Conservation (phyloP, 179 eudicot species). For the Monotropa hypopitys region DNA sequence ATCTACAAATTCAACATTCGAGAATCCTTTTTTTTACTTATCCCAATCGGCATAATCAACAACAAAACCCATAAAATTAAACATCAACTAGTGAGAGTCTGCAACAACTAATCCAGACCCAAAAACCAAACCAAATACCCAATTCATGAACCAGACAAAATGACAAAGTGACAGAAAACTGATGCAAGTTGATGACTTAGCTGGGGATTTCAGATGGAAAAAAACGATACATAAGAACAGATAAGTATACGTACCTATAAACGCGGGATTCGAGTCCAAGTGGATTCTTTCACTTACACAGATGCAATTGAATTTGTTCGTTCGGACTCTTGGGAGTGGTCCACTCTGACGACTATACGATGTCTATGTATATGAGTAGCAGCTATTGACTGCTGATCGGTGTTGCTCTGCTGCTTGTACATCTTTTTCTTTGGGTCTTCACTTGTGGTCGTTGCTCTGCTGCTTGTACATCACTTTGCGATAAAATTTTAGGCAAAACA, state of each 20-base stretch:
- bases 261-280: neutral
- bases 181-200: neutral
- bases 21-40: neutral
- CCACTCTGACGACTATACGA: neutral
- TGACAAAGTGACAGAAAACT: neutral
- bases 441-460: neutral
- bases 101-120: neutral
- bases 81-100: neutral
- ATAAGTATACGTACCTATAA: neutral
- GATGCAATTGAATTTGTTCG: neutral
- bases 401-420: neutral
- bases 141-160: neutral
- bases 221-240: neutral
- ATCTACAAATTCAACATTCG: conserved; percentile 3
- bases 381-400: neutral
- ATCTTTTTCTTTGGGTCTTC: neutral
- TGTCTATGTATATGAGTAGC: neutral
- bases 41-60: neutral
- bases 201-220: neutral
- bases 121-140: neutral
- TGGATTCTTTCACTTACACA: neutral
- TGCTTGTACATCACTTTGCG: too few relatives aligned
- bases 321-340: neutral
- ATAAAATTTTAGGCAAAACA: too few relatives aligned
- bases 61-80: neutral